These are phyloP conservation scores for Leccinum longicurvipes DNA, from an alignment of 768 basidiomycete species.

Conservation along the genomic window DNA sequence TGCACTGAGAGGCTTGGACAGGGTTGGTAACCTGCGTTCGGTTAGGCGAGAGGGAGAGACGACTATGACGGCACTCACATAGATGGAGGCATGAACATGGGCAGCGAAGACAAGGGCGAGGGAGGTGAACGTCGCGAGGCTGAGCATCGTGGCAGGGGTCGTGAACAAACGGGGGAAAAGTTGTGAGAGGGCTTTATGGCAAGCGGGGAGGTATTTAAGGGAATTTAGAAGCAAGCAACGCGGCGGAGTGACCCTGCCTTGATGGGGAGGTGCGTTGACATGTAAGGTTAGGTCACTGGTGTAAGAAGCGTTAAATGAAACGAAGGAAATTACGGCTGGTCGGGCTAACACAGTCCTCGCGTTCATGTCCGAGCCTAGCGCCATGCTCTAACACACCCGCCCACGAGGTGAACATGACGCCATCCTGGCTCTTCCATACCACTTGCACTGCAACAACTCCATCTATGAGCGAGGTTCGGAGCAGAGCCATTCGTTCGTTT, in stretches of 20 bases:
- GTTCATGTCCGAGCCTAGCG: neutral
- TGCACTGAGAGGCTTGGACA: conserved; percentile 40
- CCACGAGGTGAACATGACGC: neutral
- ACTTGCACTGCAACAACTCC: neutral
- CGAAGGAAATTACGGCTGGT: conserved; percentile 6
- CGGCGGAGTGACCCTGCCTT: conserved; percentile 2
- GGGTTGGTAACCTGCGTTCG: conserved; percentile 47
- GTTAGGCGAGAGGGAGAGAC: neutral
- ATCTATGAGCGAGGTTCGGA: too few relatives aligned
- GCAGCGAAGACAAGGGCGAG: conserved; percentile 21
- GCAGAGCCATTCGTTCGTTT: neutral
- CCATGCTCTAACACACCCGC: neutral
- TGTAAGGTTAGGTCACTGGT: neutral
- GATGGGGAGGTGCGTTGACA: conserved; percentile 7
- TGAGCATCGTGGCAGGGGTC: conserved; percentile 14
- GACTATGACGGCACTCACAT: conserved; percentile 9
- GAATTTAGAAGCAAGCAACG: conserved; percentile 22
- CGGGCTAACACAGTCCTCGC: neutral
- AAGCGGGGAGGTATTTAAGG: conserved; percentile 24
- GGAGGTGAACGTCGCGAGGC: conserved; percentile 8
- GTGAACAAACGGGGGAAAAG: neutral
- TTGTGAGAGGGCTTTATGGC: neutral
- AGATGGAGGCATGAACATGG: conserved; percentile 15
- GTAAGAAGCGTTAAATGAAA: conserved; percentile 7
- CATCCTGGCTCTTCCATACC: neutral